Evolutionary conservation across 2,329 filamentous ascomycete species (phyloP), one percentile per base, ranked within the genome.

Genomic region (Chrysoporthe cubensis): DNA sequence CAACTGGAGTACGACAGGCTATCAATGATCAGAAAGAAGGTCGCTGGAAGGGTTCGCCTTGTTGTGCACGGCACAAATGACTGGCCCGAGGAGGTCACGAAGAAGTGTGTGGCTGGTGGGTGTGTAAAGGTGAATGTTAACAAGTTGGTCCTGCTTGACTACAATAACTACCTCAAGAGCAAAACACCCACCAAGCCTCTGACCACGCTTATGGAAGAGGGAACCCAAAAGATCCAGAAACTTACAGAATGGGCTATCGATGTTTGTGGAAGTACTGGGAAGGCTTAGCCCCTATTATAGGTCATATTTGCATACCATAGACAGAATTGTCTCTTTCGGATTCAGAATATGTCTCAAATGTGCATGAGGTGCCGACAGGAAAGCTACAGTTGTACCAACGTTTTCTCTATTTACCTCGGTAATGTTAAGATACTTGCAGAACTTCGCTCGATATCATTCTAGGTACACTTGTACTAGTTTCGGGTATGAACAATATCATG

Each of bases 1-100:
- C 81, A 84, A 75, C 76, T 91, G 26, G 89, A 91, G 73, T 90
- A 87, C 74, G 85, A 80, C 42, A 74, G 80, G 2, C 77, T 87
- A 2, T 74, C 80, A 18, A 76, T 72, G 18, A 82, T 85, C 71
- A 79, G 81, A 72, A 73, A 73, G 61, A 76, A 77, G 8, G 82
- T 84, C 4, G 81, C 81, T 60, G 81, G 82, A 70, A 74, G 77
- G 21, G 83, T 84, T 52, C 75, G 80, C 56, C 75, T 84, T 1
- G 82, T 84, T 5, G 77, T 84, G 65, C 83, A 85, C 73, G 83
- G 83, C 48, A 80, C 82, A 11, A 80, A 84, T 64, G 80, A 80
- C 32, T 84, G 84, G 67, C 76, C 78, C 66, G 74, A 81, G 74
- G 78, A 80, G 16, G 81, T 82, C 67, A 83, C 83, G 70, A 68